Evolutionary conservation across 768 basidiomycete species (phyloP), one percentile per base, ranked within the genome.

Genomic region (Sutorius australiensis): DNA sequence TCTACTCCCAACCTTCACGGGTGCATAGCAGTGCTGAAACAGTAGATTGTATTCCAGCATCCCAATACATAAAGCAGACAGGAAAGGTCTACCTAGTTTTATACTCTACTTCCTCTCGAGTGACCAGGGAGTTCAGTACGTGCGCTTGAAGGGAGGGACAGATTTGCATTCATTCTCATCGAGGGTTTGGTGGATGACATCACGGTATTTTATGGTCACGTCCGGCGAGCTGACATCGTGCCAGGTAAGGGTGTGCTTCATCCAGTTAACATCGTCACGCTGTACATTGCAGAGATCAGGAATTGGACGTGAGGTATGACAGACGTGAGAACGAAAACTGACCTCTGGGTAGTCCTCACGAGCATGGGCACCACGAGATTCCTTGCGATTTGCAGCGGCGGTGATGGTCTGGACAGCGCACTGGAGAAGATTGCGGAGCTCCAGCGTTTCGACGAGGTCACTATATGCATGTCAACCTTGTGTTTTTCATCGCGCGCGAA

Each of bases 281-380:
- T 91, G 46, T 14, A 34, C 54, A 17, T 41, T 2, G 5, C 30
- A n/a, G 6, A 45, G 41, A 27, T 61, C 46, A 59, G 45, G 36
- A 11, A 34, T 39, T 46, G 21, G 34, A 21, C 10, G 54, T 11
- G 33, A 30, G 16, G 33, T 28, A 5, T 7, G 39, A 16, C 9
- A 45, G 16, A 30, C 1, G 4, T 17, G 10, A 42, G 12, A 21
- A 38, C 36, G 28, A 51, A 47, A 36, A 73, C 80, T 46, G 54
- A 91, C 90, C 24, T 99, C 95, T n/a, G 93, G 86, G 79, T 73
- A 98, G 71, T 99, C 97, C 73, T 98, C 97, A 62, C 97, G 92
- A 45, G 97, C 97, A 67, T 99, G 97, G 36, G 97, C 97, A 69
- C 97, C 97, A 69, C 97, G 92, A 42, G 93, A 95, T 69, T 98